Evolutionary conservation across 371 early-diverging fungal species (phyloP).

Genomic region (Actinomortierella wolfii): DNA sequence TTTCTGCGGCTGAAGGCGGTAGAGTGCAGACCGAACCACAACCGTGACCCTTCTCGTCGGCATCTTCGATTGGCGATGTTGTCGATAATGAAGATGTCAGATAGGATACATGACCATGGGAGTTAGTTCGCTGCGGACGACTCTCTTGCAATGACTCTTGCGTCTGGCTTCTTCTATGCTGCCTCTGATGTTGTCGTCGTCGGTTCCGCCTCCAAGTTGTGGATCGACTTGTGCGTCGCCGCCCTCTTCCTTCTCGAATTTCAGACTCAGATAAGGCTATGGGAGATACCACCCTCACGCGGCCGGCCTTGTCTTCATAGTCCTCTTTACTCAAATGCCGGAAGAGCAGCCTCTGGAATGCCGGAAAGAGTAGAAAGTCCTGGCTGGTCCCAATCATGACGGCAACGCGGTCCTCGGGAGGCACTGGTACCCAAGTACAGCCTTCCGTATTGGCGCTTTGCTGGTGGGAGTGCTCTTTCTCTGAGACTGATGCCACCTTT

Average conservation of each 20-base stretch:
- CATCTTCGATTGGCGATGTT: too few species aligned
- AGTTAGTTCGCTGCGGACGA: not conserved
- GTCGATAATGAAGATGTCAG: not conserved
- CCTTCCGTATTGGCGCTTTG: slow-evolving; percentile 6
- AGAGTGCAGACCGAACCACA: not conserved
- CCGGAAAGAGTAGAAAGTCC: slow-evolving; percentile 42
- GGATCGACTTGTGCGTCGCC: too few species aligned
- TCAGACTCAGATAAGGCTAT: too few species aligned
- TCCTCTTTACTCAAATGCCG: slow-evolving; percentile 41
- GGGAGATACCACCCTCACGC: slow-evolving; percentile 15
- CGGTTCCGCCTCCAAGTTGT: too few species aligned
- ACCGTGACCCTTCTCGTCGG: not conserved
- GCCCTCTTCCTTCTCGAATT: too few species aligned
- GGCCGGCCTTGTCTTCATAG: slow-evolving; percentile 28
- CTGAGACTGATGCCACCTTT: not conserved
- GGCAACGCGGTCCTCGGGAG: slow-evolving; percentile 27
- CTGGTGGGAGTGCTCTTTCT: not conserved
- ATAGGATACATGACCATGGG: not conserved
- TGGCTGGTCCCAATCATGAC: slow-evolving; percentile 44
- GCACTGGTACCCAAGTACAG: slow-evolving; percentile 31
- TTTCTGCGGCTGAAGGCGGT: not conserved
- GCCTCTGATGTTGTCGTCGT: too few species aligned
- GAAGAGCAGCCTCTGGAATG: slow-evolving; percentile 32
- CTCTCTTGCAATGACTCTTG: slow-evolving; percentile 6
- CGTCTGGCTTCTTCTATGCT: slow-evolving; percentile 2